Evolutionary conservation across 768 basidiomycete genomes (phyloP).

Genomic region (Lentinula detonsa): DNA sequence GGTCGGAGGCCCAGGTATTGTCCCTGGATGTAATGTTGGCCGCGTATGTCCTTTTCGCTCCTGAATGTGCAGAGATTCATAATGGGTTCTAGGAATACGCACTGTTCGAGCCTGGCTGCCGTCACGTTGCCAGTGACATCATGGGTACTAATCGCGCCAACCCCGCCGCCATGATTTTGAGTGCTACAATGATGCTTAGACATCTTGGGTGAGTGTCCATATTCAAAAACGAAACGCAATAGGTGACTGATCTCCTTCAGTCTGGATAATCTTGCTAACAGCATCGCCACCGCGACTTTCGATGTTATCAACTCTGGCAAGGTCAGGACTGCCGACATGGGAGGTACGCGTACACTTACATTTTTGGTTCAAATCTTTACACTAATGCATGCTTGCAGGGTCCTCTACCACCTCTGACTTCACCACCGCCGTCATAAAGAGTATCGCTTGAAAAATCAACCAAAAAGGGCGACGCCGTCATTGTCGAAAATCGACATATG

Average conservation of each 20-base stretch:
- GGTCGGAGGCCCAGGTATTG: conserved; percentile 96
- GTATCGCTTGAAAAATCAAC: conserved; percentile 28
- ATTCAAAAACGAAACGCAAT: conserved; percentile 6
- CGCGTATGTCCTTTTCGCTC: conserved; percentile 42
- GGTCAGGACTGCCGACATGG: conserved; percentile 92
- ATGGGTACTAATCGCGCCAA: conserved; percentile 96
- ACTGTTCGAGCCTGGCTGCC: conserved; percentile 97
- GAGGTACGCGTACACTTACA: conserved; percentile 59
- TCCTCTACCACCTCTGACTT: conserved; percentile 92
- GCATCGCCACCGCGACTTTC: conserved; percentile 88
- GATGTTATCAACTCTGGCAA: conserved; percentile 86
- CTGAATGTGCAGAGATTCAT: conserved; percentile 9
- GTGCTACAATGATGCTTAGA: conserved; percentile 95
- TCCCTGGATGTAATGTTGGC: conserved; percentile 97
- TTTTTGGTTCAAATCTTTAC: background rate
- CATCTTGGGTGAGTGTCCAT: conserved; percentile 73
- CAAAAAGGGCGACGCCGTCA: background rate
- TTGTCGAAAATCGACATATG: background rate
- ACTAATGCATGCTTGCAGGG: conserved; percentile 35
- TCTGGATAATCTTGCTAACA: conserved; percentile 89
- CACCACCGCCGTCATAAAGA: conserved; percentile 87
- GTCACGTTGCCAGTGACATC: conserved; percentile 91
- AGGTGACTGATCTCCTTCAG: conserved; percentile 33
- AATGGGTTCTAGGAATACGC: conserved; percentile 71
- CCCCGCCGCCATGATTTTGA: conserved; percentile 96